Evolutionary conservation across 768 basidiomycete species (phyloP), one percentile per base, ranked within the genome.

Genomic region (Mrakia frigida): DNA sequence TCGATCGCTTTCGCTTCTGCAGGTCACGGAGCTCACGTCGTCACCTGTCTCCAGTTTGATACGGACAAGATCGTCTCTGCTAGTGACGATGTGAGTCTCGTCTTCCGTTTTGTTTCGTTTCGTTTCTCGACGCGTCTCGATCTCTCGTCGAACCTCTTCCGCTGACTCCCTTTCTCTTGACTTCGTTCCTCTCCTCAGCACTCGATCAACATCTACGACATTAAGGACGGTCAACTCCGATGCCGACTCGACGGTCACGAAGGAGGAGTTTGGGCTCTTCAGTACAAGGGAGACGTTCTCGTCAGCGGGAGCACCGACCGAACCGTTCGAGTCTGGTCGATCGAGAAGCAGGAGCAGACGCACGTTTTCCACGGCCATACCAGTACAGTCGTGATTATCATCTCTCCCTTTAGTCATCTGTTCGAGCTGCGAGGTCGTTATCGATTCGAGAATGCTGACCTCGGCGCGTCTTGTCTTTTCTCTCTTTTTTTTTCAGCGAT

Each of bases 351-450:
- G 2, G 86, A 87, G 65, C 94, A 94, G 82, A 93, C 91, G 5
- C 96, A 98, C 83, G 89, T 93, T 25, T 98, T 98, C 83, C 90
- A 93, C 50, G 96, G 96, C 0, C 96, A 99, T 84, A 97, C 93
- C 37, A 93, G 92, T 81, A 99, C 96, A 0, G 95, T 99, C 46
- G 77, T 78, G 31, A 43, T 23, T 31, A 28, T 52, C 37, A 18
- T 39, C 33, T 39, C 3, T 10, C 6, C 11, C 0, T 59, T 3
- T 2, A 25, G 25, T 9, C 6, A 28, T n/a, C 52, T 7, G 16
- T 14, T 43, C 10, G 43, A 43, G 10, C 11, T 14, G 16, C 43
- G 10, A 43, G 43, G 5, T 43, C 43, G 43, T 11, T 13, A 33
- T 72, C 33, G 39, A 33, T 61, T 35, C 7, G 7, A 41, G 28